Percentiles rank a stretch among this genome's conserved stretches.
phyloP scores from a whole-genome alignment of 2,329 filamentous ascomycete species.

The Lachnellula arida region DNA sequence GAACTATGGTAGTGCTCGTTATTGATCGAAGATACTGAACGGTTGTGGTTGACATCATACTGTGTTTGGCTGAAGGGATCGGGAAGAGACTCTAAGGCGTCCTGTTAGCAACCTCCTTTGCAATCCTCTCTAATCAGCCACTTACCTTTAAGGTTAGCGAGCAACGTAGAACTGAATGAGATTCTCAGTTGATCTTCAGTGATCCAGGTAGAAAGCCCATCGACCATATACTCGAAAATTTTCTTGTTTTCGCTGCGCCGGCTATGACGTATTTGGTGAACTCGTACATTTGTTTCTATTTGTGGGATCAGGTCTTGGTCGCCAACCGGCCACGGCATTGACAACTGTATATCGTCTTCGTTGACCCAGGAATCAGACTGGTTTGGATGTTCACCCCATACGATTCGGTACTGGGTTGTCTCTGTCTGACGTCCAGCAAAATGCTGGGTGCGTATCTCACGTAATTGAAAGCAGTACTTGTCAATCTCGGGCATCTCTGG shows the following conservation, averaged over 20 bases:
- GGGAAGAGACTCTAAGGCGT: slow-evolving; percentile 15
- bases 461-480: slow-evolving; percentile 13
- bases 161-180: slow-evolving; percentile 18
- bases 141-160: slow-evolving; percentile 20
- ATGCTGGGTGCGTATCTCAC: slow-evolving; percentile 12
- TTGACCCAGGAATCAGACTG: slow-evolving; percentile 21
- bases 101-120: slow-evolving; percentile 16
- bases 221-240: slow-evolving; percentile 21
- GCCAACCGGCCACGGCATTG: slow-evolving; percentile 15
- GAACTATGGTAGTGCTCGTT: slow-evolving; percentile 9
- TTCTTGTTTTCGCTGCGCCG: slow-evolving; percentile 15
- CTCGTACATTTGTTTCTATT: slow-evolving; percentile 13
- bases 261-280: slow-evolving; percentile 15
- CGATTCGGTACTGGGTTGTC: slow-evolving; percentile 17
- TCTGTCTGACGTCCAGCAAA: slow-evolving; percentile 17
- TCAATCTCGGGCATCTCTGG: slow-evolving; percentile 10
- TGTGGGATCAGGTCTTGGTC: slow-evolving; percentile 15
- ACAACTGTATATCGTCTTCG: slow-evolving; percentile 20
- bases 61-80: slow-evolving; percentile 16
- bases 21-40: slow-evolving; percentile 15
- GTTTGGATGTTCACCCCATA: slow-evolving; percentile 19
- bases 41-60: slow-evolving; percentile 10
- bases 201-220: slow-evolving; percentile 12
- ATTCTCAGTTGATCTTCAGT: slow-evolving; percentile 23
- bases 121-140: slow-evolving; percentile 8